Base-by-base conservation (phyloP, 2,329 filamentous ascomycete genomes). In the Mycosphaerella sp. region DNA sequence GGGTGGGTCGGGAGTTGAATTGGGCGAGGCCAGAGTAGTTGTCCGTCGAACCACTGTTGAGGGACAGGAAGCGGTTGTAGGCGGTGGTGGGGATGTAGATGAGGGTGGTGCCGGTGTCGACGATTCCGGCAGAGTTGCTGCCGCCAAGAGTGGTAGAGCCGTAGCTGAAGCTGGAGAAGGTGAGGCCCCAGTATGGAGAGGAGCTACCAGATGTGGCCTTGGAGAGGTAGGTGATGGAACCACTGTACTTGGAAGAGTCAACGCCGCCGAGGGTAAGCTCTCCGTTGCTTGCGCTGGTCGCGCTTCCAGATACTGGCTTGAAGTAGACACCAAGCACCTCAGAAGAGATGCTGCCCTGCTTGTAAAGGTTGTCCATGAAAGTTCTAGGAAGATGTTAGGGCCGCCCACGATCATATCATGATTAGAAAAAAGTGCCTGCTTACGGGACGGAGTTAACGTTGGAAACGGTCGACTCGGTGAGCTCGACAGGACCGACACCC, bases 181-280 rank as follows among this genome's bases (percentile, higher is more conserved):
- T 36, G 37, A 61, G 53, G 17, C 57, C 53, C 59, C 59, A 61
- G 49, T 56, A 61, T 12, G 50, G 45, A 86, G 72, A 77, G 83
- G 8, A 81, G 77, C 53, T 83, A 74, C 28, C 74, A 71, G 49
- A 63, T 74, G 63, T 83, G 73, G 34, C 83, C 74, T 6, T 70
- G 8, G 53, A 62, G 37, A 75, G 68, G 63, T 82, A 86, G 49
- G 73, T 71, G 59, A 86, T 75, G 39, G 54, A 42, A 6, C 81
- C 82, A 0, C 69, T 78, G 70, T 81, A 82, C 48, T 59, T 79
- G 60, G 67, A 66, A 36, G 62, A 62, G 69, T 86, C 75, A 55
- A 84, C 78, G 70, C 56, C 56, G 27, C 56, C 56, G 10, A 58
- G 51, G 13, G 56, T 58, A 6, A 58, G 45, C 43, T 58, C 56